A percentile compares a stretch with the other conserved stretches of the same genome.
These are phyloP conservation scores for Alternaria brassicae DNA, from an alignment of 2,329 filamentous ascomycete species.

Conservation along the genomic window DNA sequence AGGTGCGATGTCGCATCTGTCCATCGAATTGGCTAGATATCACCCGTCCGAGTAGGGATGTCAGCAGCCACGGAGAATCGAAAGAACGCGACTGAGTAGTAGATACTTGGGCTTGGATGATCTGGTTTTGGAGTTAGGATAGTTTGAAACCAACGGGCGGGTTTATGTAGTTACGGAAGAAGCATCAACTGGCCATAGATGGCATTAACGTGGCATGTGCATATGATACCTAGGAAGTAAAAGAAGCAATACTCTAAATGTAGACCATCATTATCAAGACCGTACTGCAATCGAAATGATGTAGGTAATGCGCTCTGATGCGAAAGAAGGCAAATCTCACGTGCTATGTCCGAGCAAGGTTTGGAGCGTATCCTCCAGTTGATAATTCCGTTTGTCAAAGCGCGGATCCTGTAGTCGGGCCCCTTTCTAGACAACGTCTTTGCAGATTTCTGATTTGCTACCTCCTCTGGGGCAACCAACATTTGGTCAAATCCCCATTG, in stretches of 20 bases:
- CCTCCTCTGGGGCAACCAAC: no score
- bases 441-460: no score
- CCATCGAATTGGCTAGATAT: not conserved
- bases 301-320: not conserved
- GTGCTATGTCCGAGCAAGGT: not conserved
- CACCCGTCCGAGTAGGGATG: not conserved
- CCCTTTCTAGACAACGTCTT: no score
- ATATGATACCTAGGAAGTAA: constrained; percentile 17
- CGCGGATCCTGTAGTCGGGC: no score
- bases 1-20: not conserved
- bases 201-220: constrained; percentile 12
- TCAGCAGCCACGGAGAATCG: not conserved
- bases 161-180: constrained; percentile 2
- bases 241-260: not conserved
- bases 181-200: constrained; percentile 5
- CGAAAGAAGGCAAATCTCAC: not conserved
- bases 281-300: not conserved
- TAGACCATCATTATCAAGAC: not conserved
- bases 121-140: not conserved
- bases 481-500: no score
- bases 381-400: no score
- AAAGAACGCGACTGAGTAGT: not conserved
- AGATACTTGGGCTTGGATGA: not conserved
- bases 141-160: not conserved
- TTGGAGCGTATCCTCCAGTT: no score